Conservation (phyloP, 2,329 filamentous ascomycete species). For the Trichophyton verrucosum region DNA sequence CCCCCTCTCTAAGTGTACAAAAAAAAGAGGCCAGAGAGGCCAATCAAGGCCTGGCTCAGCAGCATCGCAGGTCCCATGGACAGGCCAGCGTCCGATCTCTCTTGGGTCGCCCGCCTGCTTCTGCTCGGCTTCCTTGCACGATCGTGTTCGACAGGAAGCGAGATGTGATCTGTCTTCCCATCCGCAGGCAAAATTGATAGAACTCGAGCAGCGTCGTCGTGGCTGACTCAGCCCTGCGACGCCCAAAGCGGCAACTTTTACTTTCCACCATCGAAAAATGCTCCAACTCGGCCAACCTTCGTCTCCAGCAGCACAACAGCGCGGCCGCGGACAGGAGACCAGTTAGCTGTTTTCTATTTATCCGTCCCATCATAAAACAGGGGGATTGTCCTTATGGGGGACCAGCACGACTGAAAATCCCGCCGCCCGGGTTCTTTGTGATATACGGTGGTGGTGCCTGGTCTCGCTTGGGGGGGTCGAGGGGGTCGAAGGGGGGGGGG, state of each 20-base stretch:
- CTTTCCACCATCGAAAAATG: neutral
- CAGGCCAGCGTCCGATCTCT: neutral
- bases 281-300: neutral
- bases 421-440: neutral
- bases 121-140: neutral
- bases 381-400: too few species aligned
- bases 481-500: too few species aligned
- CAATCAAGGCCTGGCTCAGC: neutral
- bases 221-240: slow-evolving; percentile 2
- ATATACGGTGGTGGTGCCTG: neutral
- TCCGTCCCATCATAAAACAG: too few species aligned
- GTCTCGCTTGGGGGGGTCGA: too few species aligned
- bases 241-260: slow-evolving; percentile 3
- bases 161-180: neutral
- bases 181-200: neutral
- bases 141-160: neutral
- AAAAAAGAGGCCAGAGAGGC: neutral
- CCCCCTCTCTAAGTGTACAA: too few species aligned
- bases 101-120: neutral
- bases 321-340: neutral
- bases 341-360: neutral
- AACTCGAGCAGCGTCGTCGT: neutral
- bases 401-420: too few species aligned
- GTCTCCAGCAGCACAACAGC: neutral
- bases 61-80: neutral